Evolutionary conservation across 805 yeast genomes (phyloP).

Genomic region (Wickerhamomyces queroliae): DNA sequence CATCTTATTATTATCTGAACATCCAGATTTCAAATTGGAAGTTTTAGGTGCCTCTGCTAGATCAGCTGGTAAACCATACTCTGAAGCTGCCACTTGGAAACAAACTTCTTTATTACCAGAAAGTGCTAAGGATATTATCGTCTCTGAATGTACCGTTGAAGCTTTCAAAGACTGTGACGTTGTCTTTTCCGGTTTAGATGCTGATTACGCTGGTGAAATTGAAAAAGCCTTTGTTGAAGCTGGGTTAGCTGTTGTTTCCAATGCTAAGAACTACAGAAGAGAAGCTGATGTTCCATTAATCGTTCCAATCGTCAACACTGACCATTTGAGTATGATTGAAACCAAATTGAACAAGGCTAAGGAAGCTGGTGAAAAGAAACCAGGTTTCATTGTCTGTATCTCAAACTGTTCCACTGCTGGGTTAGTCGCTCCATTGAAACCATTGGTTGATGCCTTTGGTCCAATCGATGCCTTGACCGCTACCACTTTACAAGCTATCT

Average conservation of each 20-base stretch:
- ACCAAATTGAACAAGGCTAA: slow-evolving; percentile 49
- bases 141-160: slow-evolving; percentile 72
- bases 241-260: slow-evolving; percentile 83
- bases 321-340: slow-evolving; percentile 73
- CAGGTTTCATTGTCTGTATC: slow-evolving; percentile 89
- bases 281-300: slow-evolving; percentile 82
- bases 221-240: slow-evolving; percentile 79
- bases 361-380: slow-evolving; percentile 47
- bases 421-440: slow-evolving; percentile 91
- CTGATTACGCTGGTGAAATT: slow-evolving; percentile 88
- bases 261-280: slow-evolving; percentile 95
- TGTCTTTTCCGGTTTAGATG: slow-evolving; percentile 91
- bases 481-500: slow-evolving; percentile 93
- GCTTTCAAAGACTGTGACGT: slow-evolving; percentile 86
- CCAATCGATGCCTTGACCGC: slow-evolving; percentile 84
- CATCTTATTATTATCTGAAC: slow-evolving; percentile 74
- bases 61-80: slow-evolving; percentile 86
- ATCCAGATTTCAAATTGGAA: slow-evolving; percentile 82
- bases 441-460: slow-evolving; percentile 85
- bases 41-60: slow-evolving; percentile 91
- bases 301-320: slow-evolving; percentile 93
- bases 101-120: slow-evolving; percentile 82
- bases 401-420: slow-evolving; percentile 99
- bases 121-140: slow-evolving; percentile 52
- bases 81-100: slow-evolving; percentile 89